Evolutionary conservation across 192 early-diverging fungal genomes (phyloP), one percentile per base, ranked within the genome.

Genomic region (Funneliformis mosseae): DNA sequence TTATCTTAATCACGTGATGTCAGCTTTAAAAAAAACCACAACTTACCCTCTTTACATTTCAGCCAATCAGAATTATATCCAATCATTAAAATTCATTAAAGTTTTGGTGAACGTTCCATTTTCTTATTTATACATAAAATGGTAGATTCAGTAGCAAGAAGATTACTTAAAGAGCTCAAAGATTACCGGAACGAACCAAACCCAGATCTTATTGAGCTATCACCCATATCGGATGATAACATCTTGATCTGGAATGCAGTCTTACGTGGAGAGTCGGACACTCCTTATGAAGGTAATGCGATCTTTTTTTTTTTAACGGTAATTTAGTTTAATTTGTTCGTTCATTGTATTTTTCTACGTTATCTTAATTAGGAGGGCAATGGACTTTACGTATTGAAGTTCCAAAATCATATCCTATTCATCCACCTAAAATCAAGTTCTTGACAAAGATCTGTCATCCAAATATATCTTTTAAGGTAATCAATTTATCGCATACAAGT

Each of bases 401-500:
- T 25, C 94, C 94, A n/a, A 60, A 64, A 11, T 82, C 80, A 12
- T 97, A 97, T 78, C 96, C 96, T 4, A 92, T 94, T 68, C 88
- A 92, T 59, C 92, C 96, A 27, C 96, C 96, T 8, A 86, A 81
- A 11, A 91, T 96, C 27, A 87, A 82, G 39, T 97, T 97, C 80
- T 69, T 87, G 28, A 94, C 93, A 9, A 92, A 82, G 61, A 91
- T 97, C 38, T 95, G 94, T 76, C 96, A 97, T 87, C 96, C 96
- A 50, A 99, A 99, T 83, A 93, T 99, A 77, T 93, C 97, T 85
- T 96, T 95, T 81, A 95, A 95, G 90, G 94, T 94, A 86, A 75
- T 75, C 5, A 5, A 55, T 18, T 55, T 55, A 55, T 55, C 18
- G 4, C 18, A 18, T 55, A 16, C 6, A n/a, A 0, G 16, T 55